Evolutionary conservation across 2,329 filamentous ascomycete species (phyloP).

Genomic region (Colletotrichum cuscutae): DNA sequence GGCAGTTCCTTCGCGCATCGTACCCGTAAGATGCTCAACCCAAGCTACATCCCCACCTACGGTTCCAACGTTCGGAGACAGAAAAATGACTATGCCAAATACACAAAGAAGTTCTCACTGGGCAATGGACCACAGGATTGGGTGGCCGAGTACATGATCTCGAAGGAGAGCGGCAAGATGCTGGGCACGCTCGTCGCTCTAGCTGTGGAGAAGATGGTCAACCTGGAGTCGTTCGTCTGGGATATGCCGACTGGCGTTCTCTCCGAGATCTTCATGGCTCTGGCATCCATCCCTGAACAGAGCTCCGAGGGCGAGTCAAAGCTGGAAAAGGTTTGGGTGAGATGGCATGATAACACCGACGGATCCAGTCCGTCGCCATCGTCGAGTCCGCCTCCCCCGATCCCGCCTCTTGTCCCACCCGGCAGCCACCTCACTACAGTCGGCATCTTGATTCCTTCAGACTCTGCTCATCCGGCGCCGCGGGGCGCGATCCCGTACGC

Average conservation of each 20-base stretch:
- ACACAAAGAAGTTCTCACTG: constrained; percentile 83
- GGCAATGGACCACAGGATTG: constrained; percentile 84
- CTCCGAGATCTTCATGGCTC: constrained; percentile 82
- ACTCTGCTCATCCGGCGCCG: constrained; percentile 43
- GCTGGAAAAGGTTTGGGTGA: constrained; percentile 80
- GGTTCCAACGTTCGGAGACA: constrained; percentile 30
- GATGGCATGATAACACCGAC: constrained; percentile 82
- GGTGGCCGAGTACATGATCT: constrained; percentile 85
- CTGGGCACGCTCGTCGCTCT: constrained; percentile 84
- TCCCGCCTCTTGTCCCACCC: constrained; percentile 40
- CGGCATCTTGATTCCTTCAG: constrained; percentile 49
- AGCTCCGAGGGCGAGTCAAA: constrained; percentile 69
- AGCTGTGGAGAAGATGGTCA: constrained; percentile 83
- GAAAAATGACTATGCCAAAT: constrained; percentile 78
- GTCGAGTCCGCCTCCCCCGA: constrained; percentile 40
- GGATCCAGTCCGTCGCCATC: constrained; percentile 47
- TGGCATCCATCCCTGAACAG: constrained; percentile 75
- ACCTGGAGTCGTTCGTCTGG: constrained; percentile 85
- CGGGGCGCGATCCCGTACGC: constrained; percentile 57
- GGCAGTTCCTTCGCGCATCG: constrained; percentile 60
- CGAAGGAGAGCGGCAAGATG: constrained; percentile 88
- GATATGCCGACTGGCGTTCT: constrained; percentile 90
- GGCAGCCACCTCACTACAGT: constrained; percentile 54
- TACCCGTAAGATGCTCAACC: constrained; percentile 47
- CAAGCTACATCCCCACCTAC: constrained; percentile 28